A percentile compares a stretch with the other conserved stretches of the same genome.
Conservation (phyloP, 192 early-diverging fungal species). For the Chytriomyces hyalinus region DNA sequence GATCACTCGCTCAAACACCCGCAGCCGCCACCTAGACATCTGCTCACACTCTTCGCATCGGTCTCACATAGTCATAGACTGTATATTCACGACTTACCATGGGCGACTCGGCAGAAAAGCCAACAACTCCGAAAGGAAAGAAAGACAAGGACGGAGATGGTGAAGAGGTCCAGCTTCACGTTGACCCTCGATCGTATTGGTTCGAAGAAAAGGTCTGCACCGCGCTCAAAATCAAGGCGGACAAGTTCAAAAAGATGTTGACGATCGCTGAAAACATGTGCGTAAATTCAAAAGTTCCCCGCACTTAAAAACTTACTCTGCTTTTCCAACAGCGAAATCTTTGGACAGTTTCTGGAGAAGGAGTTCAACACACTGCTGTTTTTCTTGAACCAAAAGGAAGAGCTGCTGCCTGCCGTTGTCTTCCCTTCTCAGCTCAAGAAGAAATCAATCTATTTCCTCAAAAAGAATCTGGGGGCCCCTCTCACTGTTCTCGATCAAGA, state of each 20-base stretch:
- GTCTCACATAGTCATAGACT: too few species aligned
- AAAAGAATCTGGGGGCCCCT: constrained; percentile 50
- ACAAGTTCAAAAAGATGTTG: constrained; percentile 69
- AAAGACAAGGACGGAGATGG: constrained; percentile 60
- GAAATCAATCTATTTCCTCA: constrained; percentile 67
- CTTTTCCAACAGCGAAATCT: constrained; percentile 51
- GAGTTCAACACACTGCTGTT: constrained; percentile 64
- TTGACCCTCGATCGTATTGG: constrained; percentile 63
- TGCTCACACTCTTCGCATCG: too few species aligned
- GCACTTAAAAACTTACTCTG: background rate
- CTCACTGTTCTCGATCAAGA: constrained; percentile 63
- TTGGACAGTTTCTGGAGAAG: constrained; percentile 63
- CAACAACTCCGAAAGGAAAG: constrained; percentile 45
- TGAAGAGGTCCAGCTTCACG: constrained; percentile 45
- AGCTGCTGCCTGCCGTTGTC: constrained; percentile 57
- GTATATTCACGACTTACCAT: too few species aligned
- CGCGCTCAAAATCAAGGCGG: constrained; percentile 63
- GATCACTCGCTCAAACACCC: too few species aligned
- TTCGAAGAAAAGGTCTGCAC: constrained; percentile 62
- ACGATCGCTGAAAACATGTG: constrained; percentile 57
- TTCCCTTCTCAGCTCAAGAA: constrained; percentile 64
- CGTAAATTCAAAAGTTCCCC: background rate
- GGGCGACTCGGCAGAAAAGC: constrained; percentile 22
- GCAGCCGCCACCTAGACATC: too few species aligned
- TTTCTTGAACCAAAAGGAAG: constrained; percentile 66